A percentile compares a stretch with the other conserved stretches of the same genome.
These are phyloP conservation scores for Hylodesmum podocarpum DNA, from an alignment of 306 rosid species.

Conservation along the genomic window DNA sequence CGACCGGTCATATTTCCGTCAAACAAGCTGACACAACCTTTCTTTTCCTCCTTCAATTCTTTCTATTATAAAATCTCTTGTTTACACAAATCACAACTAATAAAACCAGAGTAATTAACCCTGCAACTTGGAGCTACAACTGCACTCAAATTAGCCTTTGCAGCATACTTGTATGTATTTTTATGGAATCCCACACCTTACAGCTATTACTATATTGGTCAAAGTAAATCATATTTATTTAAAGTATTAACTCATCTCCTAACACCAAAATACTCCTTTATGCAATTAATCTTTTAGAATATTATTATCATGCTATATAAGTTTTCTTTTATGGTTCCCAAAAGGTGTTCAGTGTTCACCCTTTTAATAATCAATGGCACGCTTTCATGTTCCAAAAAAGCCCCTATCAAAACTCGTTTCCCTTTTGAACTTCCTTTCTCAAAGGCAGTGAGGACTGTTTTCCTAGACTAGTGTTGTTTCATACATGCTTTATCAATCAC, in stretches of 20 bases:
- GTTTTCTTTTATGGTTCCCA: conserved; percentile 22
- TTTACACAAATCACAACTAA: background rate
- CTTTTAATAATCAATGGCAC: conserved; percentile 32
- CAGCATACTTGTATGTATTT: conserved; percentile 3
- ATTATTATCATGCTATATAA: background rate
- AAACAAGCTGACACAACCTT: conserved; percentile 35
- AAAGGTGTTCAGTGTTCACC: conserved; percentile 16
- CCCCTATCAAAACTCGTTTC: conserved; percentile 3
- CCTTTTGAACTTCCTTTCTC: conserved; percentile 43
- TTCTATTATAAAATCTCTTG: background rate
- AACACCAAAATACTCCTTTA: conserved; percentile 35
- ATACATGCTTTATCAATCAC: conserved; percentile 24
- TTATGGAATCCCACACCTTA: conserved; percentile 40
- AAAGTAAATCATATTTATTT: background rate
- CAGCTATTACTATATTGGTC: background rate
- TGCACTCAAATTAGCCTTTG: conserved; percentile 37
- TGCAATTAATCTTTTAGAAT: background rate
- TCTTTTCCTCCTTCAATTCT: conserved; percentile 31
- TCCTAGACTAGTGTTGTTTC: conserved; percentile 15
- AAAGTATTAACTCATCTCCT: background rate
- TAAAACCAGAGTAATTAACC: background rate
- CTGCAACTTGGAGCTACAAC: background rate
- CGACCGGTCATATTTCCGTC: conserved; percentile 33
- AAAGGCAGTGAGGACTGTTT: conserved; percentile 35
- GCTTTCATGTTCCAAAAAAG: conserved; percentile 29